Base-by-base conservation (phyloP, 108 stramenopile species). In the Fragilaria radians region DNA sequence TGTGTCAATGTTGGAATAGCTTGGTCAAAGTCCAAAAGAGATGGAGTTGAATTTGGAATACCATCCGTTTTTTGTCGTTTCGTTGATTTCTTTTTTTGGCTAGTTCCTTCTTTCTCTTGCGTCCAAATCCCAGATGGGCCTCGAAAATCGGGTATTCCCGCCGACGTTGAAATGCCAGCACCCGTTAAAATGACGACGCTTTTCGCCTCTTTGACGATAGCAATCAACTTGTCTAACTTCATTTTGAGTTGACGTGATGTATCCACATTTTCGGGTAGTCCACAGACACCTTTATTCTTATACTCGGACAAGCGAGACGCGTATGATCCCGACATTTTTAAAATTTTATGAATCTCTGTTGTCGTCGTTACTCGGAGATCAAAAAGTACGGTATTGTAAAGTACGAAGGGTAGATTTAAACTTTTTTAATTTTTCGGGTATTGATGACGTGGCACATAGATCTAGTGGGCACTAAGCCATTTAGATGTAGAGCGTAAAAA, bases 81-180 rank as follows among this genome's bases (percentile, higher is more conserved):
- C 32, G 5, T 48, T 4, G 36, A 42, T 47, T 28, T 49, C 65
- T 70, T 64, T 57, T 62, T 14, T 42, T 7, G 7, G 11, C 14
- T 42, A 14, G 36, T 14, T 11, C 14, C 52, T 42, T 70, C 30
- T 48, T 89, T 68, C 62, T 91, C 94, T 53, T 79, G 48, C 3
- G 88, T 91, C 86, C 89, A 98, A 61, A 98, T 81, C 3, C 98
- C 98, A 48, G 82, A 79, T 11, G 94, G 95, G 5, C 94, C 91
- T 0, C 98, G 84, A 76, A 98, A 98, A 72, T 98, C 98, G 0
- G 98, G 95, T 63, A 98, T 96, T 7, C 96, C 94, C 50, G 83
- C 92, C 52, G 61, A 72, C 28, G 93, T 95, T 47, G 82, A 88
- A 36, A 89, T 92, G 21, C 98, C 98, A 9, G 98, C 98, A n/a